phyloP scores from a whole-genome alignment of 2,329 filamentous ascomycete genomes.

The Tetracladium maxilliforme region DNA sequence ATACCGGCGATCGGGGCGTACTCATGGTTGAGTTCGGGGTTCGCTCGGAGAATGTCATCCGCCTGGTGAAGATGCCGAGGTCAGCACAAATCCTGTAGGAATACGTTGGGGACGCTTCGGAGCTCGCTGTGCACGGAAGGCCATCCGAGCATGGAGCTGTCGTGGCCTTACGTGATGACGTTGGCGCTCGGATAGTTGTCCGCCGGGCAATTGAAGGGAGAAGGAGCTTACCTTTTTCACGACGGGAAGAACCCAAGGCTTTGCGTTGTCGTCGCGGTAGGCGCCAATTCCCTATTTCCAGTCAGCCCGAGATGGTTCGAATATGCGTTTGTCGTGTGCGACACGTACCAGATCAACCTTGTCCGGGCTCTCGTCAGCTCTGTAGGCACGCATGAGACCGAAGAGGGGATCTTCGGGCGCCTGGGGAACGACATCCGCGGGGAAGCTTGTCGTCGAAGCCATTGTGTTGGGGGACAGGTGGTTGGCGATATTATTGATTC shows the following conservation, averaged over 20 bases:
- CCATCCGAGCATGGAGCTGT: too few relatives aligned
- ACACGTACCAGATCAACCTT: slow-evolving; percentile 96
- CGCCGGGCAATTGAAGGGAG: slow-evolving; percentile 1
- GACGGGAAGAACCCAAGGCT: slow-evolving; percentile 93
- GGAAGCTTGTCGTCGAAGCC: slow-evolving; percentile 46
- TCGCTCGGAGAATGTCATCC: slow-evolving; percentile 74
- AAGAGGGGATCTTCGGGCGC: slow-evolving; percentile 94
- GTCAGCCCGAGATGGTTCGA: too few relatives aligned
- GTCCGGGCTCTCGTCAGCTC: slow-evolving; percentile 57
- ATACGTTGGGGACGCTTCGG: too few relatives aligned
- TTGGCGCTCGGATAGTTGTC: too few relatives aligned
- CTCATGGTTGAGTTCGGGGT: slow-evolving; percentile 91
- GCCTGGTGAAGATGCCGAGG: slow-evolving; percentile 55
- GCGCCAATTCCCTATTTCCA: slow-evolving; percentile 85
- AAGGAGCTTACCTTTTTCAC: slow-evolving; percentile 68
- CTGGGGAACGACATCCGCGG: slow-evolving; percentile 64
- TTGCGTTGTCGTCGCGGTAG: slow-evolving; percentile 87
- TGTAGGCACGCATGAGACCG: slow-evolving; percentile 78
- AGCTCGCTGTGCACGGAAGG: neutral
- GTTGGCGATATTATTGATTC: slow-evolving; percentile 45
- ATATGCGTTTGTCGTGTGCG: too few relatives aligned
- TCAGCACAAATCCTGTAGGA: slow-evolving; percentile 7
- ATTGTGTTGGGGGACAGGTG: slow-evolving; percentile 44
- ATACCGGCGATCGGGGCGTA: slow-evolving; percentile 94
- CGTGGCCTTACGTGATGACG: too few relatives aligned